Base-by-base conservation (phyloP, 495 filamentous ascomycete species). In the Annulohypoxylon stygium region DNA sequence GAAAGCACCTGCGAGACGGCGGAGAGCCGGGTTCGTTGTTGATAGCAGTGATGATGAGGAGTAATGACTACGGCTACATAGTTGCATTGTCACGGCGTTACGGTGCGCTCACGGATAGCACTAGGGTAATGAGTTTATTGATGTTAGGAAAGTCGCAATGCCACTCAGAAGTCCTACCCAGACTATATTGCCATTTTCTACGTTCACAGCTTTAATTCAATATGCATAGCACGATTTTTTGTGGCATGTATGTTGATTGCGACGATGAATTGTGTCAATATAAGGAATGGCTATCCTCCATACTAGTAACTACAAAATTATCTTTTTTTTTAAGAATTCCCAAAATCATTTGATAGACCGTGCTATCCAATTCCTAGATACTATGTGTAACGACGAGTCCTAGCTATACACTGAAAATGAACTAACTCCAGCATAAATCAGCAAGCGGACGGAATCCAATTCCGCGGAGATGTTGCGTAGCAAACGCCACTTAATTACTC, bases 31-130 rank as follows among this genome's bases (percentile, higher is more conserved):
- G 25, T 88, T 89, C 67, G 76, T 89, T 61, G 66, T 88, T 51
- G 88, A 90, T 74, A 88, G 87, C 45, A 87, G 86, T 69, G 86
- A 88, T 60, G 86, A 88, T 55, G 86, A 88, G 55, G 85, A 84
- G 66, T 82, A 83, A 74, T 80, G 71, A 74, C 10, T 61, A 65
- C 11, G 59, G 30, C 34, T 47, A 23, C 4, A 6, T 37, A 33
- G 37, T 25, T 55, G 67, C 71, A 71, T 75, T 14, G 63, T 14
- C 11, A 43, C 12, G 72, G 72, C 68, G 72, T 75, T 68, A 14
- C 36, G 51, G 63, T 18, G 37, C 53, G 11, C 33, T 25, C 57
- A 4, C 1, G 20, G 45, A 20, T 51, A 23, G 1, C 20, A 23
- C 20, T 23, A 20, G 53, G 53, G 26, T 14, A 26, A 62, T 47